These are phyloP conservation scores for Rubroboletus pulcherrimus DNA, from an alignment of 768 basidiomycete genomes.

Conservation along the genomic window DNA sequence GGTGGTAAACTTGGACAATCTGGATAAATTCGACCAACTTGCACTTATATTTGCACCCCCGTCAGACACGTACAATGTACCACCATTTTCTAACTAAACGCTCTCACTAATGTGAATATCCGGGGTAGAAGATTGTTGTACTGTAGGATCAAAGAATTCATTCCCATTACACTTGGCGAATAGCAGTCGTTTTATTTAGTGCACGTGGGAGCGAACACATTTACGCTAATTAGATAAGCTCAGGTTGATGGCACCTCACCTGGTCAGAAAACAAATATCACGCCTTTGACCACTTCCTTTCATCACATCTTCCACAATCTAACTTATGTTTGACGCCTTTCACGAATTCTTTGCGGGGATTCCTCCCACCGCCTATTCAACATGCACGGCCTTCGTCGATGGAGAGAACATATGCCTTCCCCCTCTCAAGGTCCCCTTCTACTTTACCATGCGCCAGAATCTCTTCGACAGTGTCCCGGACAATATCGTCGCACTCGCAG, in stretches of 20 bases:
- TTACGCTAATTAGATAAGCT: too few relatives aligned
- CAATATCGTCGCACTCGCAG: conserved; percentile 61
- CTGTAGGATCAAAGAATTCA: conserved; percentile 28
- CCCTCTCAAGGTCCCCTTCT: conserved; percentile 45
- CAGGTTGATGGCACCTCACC: too few relatives aligned
- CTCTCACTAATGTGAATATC: conserved; percentile 32
- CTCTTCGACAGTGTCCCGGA: conserved; percentile 65
- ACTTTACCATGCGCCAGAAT: conserved; percentile 44
- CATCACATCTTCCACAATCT: not conserved
- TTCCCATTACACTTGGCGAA: not conserved
- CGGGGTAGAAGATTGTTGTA: conserved; percentile 33
- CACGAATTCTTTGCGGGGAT: conserved; percentile 7
- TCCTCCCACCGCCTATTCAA: conserved; percentile 32
- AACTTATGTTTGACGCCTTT: conserved; percentile 17
- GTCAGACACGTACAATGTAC: conserved; percentile 29
- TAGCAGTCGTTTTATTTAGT: not conserved
- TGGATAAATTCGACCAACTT: conserved; percentile 25
- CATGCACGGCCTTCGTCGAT: conserved; percentile 31
- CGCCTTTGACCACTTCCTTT: too few relatives aligned
- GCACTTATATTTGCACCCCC: conserved; percentile 30
- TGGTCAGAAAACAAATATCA: too few relatives aligned
- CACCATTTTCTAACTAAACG: conserved; percentile 29
- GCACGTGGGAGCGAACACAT: conserved; percentile 12
- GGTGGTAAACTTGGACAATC: conserved; percentile 30
- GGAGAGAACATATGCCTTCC: conserved; percentile 38